Evolutionary conservation across 2,329 filamentous ascomycete genomes (phyloP).

Genomic region (Laburnicola sp.): DNA sequence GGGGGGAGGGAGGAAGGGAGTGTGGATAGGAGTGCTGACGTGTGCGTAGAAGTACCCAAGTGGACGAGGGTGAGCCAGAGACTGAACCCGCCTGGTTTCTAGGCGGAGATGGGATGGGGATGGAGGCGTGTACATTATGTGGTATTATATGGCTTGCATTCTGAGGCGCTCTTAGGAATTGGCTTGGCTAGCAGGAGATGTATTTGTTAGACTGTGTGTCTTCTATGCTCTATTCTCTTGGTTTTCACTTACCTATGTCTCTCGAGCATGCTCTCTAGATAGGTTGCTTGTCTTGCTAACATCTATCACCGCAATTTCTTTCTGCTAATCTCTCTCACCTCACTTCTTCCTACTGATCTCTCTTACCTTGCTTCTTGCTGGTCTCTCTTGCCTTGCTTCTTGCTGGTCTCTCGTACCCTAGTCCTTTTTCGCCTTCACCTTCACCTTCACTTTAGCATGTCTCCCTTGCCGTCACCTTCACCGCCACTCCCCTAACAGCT

Average conservation of each 20-base stretch:
- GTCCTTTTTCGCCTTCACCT: background rate
- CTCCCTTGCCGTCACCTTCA: background rate
- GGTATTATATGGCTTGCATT: conserved; percentile 26
- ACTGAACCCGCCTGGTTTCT: conserved; percentile 93
- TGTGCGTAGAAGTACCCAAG: conserved; percentile 57
- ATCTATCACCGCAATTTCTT: no score
- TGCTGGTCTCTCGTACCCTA: conserved; percentile 4
- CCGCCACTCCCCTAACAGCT: background rate
- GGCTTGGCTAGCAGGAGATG: background rate
- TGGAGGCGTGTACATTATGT: conserved; percentile 29
- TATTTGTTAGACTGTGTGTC: background rate
- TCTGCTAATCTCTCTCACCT: no score
- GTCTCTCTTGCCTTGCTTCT: background rate
- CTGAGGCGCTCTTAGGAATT: conserved; percentile 7
- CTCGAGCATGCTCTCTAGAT: background rate
- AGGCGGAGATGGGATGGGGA: conserved; percentile 40
- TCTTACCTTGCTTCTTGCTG: no score
- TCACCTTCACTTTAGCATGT: background rate
- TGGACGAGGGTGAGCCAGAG: conserved; percentile 96
- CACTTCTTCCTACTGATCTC: no score
- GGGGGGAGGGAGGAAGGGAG: background rate
- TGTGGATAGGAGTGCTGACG: conserved; percentile 64
- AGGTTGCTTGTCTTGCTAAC: no score
- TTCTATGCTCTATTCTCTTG: background rate
- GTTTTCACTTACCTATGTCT: background rate